Evolutionary conservation across 805 yeast genomes (phyloP).

Genomic region (Sungouiozyma ichnusensis): DNA sequence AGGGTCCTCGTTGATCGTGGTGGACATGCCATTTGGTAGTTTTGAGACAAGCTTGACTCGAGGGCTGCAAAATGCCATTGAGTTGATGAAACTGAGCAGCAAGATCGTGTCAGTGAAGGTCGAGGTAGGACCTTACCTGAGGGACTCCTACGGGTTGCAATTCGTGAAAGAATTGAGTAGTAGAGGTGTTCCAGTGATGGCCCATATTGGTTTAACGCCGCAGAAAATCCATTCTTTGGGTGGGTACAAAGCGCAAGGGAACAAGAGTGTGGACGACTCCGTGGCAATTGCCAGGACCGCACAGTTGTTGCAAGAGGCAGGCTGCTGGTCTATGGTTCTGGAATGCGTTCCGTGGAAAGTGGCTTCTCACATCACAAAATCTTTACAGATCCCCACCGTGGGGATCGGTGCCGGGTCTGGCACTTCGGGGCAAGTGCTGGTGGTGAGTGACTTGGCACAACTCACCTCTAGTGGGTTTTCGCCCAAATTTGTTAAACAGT

Average conservation of each 20-base stretch:
- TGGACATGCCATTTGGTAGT: constrained; percentile 84
- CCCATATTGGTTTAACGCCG: constrained; percentile 89
- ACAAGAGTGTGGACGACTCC: constrained; percentile 41
- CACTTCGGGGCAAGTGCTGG: constrained; percentile 85
- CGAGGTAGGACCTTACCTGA: constrained; percentile 53
- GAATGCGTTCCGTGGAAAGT: constrained; percentile 81
- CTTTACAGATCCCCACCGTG: constrained; percentile 64
- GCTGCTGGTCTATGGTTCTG: constrained; percentile 62
- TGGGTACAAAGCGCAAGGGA: constrained; percentile 86
- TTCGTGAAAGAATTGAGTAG: constrained; percentile 47
- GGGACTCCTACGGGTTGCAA: constrained; percentile 37
- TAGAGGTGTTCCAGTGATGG: constrained; percentile 81
- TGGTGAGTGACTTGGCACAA: constrained; percentile 63
- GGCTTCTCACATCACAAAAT: constrained; percentile 52
- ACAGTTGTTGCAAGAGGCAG: constrained; percentile 55
- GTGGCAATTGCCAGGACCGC: constrained; percentile 55
- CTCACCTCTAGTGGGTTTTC: constrained; percentile 30
- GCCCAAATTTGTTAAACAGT: constrained; percentile 72
- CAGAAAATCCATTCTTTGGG: constrained; percentile 71
- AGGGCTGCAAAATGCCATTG: constrained; percentile 65
- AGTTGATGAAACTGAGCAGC: constrained; percentile 21
- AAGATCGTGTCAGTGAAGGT: constrained; percentile 39
- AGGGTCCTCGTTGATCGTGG: constrained; percentile 54
- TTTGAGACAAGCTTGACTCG: constrained; percentile 56
- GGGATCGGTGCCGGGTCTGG: constrained; percentile 92